Base-by-base conservation (phyloP, 768 basidiomycete species). In the Lactarius tabidus region DNA sequence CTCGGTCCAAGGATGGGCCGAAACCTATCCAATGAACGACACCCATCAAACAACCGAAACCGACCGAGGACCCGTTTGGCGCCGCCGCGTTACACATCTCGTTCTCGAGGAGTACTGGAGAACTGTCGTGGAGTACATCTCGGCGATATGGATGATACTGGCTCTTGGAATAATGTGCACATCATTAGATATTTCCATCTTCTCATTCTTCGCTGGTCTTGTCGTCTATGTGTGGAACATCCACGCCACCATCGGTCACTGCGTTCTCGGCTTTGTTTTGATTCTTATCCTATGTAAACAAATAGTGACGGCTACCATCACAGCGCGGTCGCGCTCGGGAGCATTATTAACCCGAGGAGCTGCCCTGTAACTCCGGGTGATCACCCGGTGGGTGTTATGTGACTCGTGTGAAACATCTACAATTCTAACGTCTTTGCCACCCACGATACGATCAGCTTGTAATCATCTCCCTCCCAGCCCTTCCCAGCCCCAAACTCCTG, bases 391-490 rank as follows among this genome's bases (percentile, higher is more conserved):
- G n/a, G n/a, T n/a, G n/a, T n/a, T n/a, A n/a, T n/a, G n/a, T n/a
- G n/a, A n/a, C n/a, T n/a, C n/a, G n/a, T n/a, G n/a, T n/a, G n/a
- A 41, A 18, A 26, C 18, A 35, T 55, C 36, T 9, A 41, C 7
- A 52, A 12, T 26, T 59, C 33, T 9, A 64, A 23, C 14, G 39
- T 45, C 20, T 26, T 15, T 2, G 58, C 53, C 9, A 54, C 8
- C 51, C 52, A 65, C 23, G 53, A 55, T 23, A 60, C 54, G 0
- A 56, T 28, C 2, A 60, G 9, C 45, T 39, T 57, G 18, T 65
- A 57, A 28, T 56, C 59, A 1, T 51, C 54, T 14, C 36, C 64
- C 29, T 28, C 57, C 41, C 39, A n/a, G 23, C 62, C 65, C 35
- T 57, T 62, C 1, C 57, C 62, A 17, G 51, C 9, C 6, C 20